Base-by-base conservation (phyloP, 2,329 filamentous ascomycete species). In the Polytolypa hystricis region DNA sequence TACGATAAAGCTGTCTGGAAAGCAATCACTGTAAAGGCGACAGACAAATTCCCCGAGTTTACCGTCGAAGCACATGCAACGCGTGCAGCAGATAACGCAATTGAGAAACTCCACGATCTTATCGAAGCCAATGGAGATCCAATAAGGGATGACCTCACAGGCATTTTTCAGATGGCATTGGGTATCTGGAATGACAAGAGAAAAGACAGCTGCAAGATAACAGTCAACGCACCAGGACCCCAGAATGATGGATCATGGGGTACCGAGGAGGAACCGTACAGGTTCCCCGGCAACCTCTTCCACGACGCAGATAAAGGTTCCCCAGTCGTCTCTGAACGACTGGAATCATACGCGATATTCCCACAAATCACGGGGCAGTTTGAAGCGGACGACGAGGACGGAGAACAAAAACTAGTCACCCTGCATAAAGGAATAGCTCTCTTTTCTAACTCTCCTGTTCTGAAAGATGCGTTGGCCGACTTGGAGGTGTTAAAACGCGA, bases 291-390 rank as follows among this genome's bases (percentile, higher is more conserved):
- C 32, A 27, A 27, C 10, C 15, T 9, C 3, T 4, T 11, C 4
- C 17, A 25, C 14, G 21, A 4, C 10, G 12, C n/a, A n/a, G n/a
- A n/a, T n/a, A n/a, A n/a, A n/a, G n/a, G n/a, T n/a, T n/a, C n/a
- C n/a, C n/a, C n/a, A n/a, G n/a, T n/a, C n/a, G n/a, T n/a, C n/a
- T n/a, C n/a, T n/a, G n/a, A n/a, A n/a, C n/a, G n/a, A 11, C 20
- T 23, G n/a, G n/a, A 37, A 25, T 33, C 33, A 6, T 40, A 27
- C 21, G 34, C 34, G 10, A 26, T 40, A 29, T 40, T 40, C 9
- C 38, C 29, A 17, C 38, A 32, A 30, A 30, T 40, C 30, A 37
- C 20, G 4, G 30, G 38, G 7, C 33, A 33, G 15, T 40, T 40
- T 29, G 38, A 40, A 16, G 4, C 10, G 3, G 14, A 18, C 10